Conservation (phyloP, 257 asterid genomes). For the Oldenlandia corymbosa region DNA sequence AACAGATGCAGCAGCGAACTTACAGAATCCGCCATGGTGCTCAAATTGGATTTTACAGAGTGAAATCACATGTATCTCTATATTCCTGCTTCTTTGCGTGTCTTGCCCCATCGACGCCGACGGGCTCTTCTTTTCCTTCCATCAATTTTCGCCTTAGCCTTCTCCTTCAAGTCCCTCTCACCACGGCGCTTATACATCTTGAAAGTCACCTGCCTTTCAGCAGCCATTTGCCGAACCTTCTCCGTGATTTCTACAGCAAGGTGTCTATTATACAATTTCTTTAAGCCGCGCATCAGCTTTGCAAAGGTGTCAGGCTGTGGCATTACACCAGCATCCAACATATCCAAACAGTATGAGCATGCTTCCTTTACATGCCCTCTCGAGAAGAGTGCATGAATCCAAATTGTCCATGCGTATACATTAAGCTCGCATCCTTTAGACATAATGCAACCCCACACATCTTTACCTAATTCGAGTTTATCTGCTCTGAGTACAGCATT, state of each 20-base stretch:
- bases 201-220: slow-evolving; percentile 69
- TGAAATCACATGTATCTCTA: slow-evolving; percentile 23
- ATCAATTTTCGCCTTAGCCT: slow-evolving; percentile 48
- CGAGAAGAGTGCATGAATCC: slow-evolving; percentile 85
- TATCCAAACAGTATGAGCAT: slow-evolving; percentile 72
- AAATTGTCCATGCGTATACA: slow-evolving; percentile 82
- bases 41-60: not conserved
- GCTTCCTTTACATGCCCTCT: slow-evolving; percentile 83
- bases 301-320: slow-evolving; percentile 98
- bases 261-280: slow-evolving; percentile 70
- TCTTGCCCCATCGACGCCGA: slow-evolving; percentile 58
- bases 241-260: slow-evolving; percentile 89
- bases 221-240: slow-evolving; percentile 82
- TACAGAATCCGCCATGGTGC: not conserved
- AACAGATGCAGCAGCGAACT: not conserved
- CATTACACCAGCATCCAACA: slow-evolving; percentile 89
- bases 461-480: slow-evolving; percentile 66
- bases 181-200: slow-evolving; percentile 92
- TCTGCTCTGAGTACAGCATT: slow-evolving; percentile 68
- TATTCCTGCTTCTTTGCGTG: slow-evolving; percentile 35
- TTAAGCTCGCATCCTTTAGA: slow-evolving; percentile 80
- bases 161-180: slow-evolving; percentile 77
- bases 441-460: slow-evolving; percentile 65
- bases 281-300: slow-evolving; percentile 72
- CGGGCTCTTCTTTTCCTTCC: slow-evolving; percentile 79